phyloP scores from a whole-genome alignment of 495 filamentous ascomycete species.

The Penicillium canescens region DNA sequence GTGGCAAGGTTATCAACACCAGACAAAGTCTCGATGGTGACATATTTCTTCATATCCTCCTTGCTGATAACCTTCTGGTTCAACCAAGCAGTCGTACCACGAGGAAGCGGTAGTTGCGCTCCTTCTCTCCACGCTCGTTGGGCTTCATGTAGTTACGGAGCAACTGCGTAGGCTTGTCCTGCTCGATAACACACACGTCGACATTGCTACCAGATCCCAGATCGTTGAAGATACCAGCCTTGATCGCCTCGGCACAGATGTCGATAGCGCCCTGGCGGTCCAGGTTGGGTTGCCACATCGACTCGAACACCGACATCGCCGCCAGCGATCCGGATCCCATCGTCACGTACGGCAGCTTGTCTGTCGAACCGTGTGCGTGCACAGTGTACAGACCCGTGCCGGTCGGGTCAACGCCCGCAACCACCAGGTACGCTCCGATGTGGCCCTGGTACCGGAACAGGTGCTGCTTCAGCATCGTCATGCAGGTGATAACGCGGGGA shows the following conservation, averaged over 20 bases:
- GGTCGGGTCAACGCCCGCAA: conserved; percentile 96
- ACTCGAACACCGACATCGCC: conserved; percentile 98
- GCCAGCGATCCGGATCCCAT: conserved; percentile 97
- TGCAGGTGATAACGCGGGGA: conserved; percentile 96
- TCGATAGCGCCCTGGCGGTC: conserved; percentile 79
- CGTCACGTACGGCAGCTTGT: conserved; percentile 99
- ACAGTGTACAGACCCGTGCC: conserved; percentile 97
- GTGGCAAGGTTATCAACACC: conserved; percentile 55
- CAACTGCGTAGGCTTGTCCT: conserved; percentile 83
- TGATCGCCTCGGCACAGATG: conserved; percentile 84
- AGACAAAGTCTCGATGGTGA: conserved; percentile 82
- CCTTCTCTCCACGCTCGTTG: conserved; percentile 88
- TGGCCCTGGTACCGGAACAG: conserved; percentile 98
- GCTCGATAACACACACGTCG: conserved; percentile 91
- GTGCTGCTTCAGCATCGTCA: conserved; percentile 99
- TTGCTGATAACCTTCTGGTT: conserved; percentile 91
- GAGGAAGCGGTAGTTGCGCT: conserved; percentile 87
- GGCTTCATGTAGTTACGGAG: conserved; percentile 89
- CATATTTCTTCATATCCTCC: conserved; percentile 92
- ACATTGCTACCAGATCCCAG: conserved; percentile 96
- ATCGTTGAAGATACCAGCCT: conserved; percentile 99
- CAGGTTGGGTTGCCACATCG: conserved; percentile 83
- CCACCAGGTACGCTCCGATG: conserved; percentile 97
- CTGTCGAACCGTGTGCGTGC: conserved; percentile 96
- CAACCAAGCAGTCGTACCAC: conserved; percentile 88